Base-by-base conservation (phyloP, 2,329 filamentous ascomycete species). In the Talaromyces atroroseus region DNA sequence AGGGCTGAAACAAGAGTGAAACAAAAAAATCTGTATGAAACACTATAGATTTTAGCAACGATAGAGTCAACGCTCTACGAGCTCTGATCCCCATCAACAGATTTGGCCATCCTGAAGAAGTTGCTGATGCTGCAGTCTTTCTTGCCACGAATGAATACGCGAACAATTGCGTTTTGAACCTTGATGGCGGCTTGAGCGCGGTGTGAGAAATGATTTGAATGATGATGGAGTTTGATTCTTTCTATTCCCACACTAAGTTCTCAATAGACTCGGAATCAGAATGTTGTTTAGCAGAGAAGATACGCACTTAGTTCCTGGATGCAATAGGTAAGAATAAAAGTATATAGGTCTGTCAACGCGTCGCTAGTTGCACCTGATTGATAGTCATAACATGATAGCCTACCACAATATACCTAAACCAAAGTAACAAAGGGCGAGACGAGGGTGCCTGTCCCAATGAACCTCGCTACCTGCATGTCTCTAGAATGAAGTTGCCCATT, bases 131-230 rank as follows among this genome's bases (percentile, higher is more conserved):
- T 54, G 89, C 87, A 48, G 67, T 87, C 26, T 95, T 95, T 70
- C 79, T 95, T 16, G 87, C 83, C 29, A 80, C 80, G 48, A 95
- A 94, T 70, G 76, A 82, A 60, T 96, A 92, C 72, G 88, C 90
- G 56, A 92, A 92, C 70, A 95, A 95, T 62, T 94, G 89, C 69
- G 80, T 92, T 51, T 78, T 96, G 52, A 94, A 92, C 69, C 78
- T 96, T 26, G 91, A 95, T 71, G 91, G 91, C 16, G 91, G 91
- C 1, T 71, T 95, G 62, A 91, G 88, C 70, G 88, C 88, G 51
- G 64, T 74, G 52, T 88, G 49, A 52, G 11, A 44, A 2, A 40
- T 34, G n/a, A 11, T 34, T 36, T 47, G 3, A 26, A n/a, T 42
- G 16, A 40, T 42, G 38, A 42, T 21, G 18, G 40, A 44, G 12